Evolutionary conservation across 768 basidiomycete species (phyloP).

Genomic region (Pholiota microspora): DNA sequence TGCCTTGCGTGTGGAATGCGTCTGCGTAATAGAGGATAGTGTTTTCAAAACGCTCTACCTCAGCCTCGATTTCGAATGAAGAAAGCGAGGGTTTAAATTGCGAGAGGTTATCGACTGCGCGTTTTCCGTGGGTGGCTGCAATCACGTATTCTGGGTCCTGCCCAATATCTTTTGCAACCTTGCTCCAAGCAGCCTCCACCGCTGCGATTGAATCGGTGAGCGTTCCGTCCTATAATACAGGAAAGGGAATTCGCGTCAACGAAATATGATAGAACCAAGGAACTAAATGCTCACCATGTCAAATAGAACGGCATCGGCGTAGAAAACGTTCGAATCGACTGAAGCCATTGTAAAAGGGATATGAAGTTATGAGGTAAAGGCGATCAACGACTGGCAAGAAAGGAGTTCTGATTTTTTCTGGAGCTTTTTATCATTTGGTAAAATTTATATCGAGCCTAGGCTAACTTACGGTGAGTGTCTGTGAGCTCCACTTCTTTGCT

Average conservation of each 20-base stretch:
- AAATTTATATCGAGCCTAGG: constrained; percentile 2
- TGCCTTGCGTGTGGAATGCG: constrained; percentile 45
- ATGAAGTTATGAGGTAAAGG: not conserved
- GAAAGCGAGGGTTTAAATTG: constrained; percentile 58
- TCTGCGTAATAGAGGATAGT: constrained; percentile 68
- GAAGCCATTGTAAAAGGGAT: constrained; percentile 5
- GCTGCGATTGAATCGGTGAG: constrained; percentile 73
- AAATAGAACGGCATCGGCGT: constrained; percentile 59
- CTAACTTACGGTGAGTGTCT: no score
- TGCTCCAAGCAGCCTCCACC: constrained; percentile 75
- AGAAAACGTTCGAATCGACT: constrained; percentile 30
- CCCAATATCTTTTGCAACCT: constrained; percentile 67
- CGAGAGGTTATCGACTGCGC: constrained; percentile 71
- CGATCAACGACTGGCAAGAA: not conserved
- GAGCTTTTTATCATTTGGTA: not conserved
- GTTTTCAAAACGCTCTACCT: constrained; percentile 61
- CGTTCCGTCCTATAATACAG: constrained; percentile 53
- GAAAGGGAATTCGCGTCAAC: not conserved
- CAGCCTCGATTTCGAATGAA: constrained; percentile 52
- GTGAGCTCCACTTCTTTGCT: no score
- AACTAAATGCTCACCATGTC: constrained; percentile 59
- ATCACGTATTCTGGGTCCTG: constrained; percentile 67
- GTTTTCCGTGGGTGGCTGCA: constrained; percentile 75
- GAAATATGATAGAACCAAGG: not conserved
- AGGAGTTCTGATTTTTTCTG: not conserved